Base-by-base conservation (phyloP, 805 yeast genomes). In the Cyberlindnera samutprakarnensis region DNA sequence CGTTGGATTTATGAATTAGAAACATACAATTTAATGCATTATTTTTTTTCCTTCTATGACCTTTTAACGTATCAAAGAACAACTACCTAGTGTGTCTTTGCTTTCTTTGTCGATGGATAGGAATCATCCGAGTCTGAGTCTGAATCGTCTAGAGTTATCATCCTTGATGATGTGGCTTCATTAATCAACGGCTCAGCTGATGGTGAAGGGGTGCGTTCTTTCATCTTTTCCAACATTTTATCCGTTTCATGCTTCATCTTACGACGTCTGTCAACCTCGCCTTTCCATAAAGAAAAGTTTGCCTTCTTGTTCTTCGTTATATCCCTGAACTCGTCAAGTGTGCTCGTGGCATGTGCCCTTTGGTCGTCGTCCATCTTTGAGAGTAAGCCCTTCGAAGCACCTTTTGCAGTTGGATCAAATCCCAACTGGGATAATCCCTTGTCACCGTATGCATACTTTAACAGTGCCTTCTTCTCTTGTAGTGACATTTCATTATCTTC, bases 321-420 rank as follows among this genome's bases (percentile, higher is more conserved):
- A 1, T 33, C 36, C 22, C 45, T 46, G 11, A 61, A 36, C 14
- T 61, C 53, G 7, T 44, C 49, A 14, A 38, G 40, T 6, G 36
- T 30, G 6, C 34, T 32, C 12, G 55, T 33, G 1, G 59, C 41
- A n/a, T 41, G 40, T 5, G 38, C 37, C 24, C 49, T 49, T 18
- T 46, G 44, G 11, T 37, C 40, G 14, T 29, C 41, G 4, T 31
- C 42, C 13, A 40, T 29, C 18, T 13, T 5, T 10, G 49, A 36
- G 11, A 37, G 19, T 10, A 43, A n/a, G 11, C 43, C 41, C 23
- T 33, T 38, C 10, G 41, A 38, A 18, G 34, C 30, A 24, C 54
- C 28, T 18, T 37, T 41, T 7, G 47, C 33, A 12, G 72, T 66
- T 3, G 78, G 78, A 48, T 72, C 77, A 43, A 66, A 72, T 2